Percentiles rank a stretch among this genome's conserved stretches.
These are phyloP conservation scores for Pulicaria dysenterica DNA, from an alignment of 129 eudicot genomes.

Conservation along the genomic window DNA sequence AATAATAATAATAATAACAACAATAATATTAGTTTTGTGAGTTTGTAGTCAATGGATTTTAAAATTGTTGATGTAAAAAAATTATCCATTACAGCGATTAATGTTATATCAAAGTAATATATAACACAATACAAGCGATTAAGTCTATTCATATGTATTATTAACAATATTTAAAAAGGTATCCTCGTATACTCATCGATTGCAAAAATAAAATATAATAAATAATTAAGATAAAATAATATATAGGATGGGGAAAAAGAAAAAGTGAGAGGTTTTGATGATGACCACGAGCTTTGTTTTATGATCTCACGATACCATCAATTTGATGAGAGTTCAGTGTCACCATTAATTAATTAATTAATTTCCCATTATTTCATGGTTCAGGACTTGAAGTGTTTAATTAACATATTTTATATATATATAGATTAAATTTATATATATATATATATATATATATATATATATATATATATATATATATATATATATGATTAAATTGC, in stretches of 20 bases:
- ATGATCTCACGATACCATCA: constrained; percentile 69
- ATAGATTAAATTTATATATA: too few species aligned
- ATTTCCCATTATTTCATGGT: constrained; percentile 31
- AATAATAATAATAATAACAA: neutral
- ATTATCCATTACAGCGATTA: too few species aligned
- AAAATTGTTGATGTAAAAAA: too few species aligned
- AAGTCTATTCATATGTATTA: too few species aligned
- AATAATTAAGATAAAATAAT: neutral
- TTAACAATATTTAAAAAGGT: neutral
- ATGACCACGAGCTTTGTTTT: constrained; percentile 74
- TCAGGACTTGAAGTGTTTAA: neutral
- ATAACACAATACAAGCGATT: too few species aligned
- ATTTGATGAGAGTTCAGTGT: constrained; percentile 39
- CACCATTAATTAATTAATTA: neutral
- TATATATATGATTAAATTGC: too few species aligned
- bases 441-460: too few species aligned
- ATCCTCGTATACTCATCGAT: neutral
- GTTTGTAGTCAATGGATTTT: too few species aligned
- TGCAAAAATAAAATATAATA: neutral
- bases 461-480: too few species aligned
- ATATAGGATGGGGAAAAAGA: constrained; percentile 13
- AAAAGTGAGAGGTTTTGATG: constrained; percentile 45
- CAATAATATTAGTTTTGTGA: neutral
- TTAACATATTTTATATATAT: too few species aligned
- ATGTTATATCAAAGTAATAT: too few species aligned